Conservation (phyloP, 305 asterid species). For the Lippia alba region DNA sequence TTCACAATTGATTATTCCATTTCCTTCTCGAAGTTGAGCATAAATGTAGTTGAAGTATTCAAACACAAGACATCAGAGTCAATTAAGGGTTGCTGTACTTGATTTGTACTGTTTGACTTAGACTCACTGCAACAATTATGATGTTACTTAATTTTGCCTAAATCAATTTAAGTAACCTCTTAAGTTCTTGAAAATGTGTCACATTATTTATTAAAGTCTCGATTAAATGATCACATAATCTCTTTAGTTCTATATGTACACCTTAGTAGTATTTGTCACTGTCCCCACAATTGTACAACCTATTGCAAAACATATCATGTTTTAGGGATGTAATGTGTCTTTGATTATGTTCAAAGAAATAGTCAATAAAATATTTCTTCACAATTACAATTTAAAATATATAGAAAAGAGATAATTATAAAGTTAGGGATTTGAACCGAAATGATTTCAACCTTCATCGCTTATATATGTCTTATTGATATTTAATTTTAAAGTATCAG, state of each 20-base stretch:
- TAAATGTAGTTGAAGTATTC: constrained; percentile 16
- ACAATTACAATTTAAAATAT: too few species aligned
- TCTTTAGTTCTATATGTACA: not conserved
- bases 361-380: not conserved
- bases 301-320: constrained; percentile 2
- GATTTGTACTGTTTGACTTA: constrained; percentile 48
- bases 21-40: not conserved
- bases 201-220: not conserved
- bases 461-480: too few species aligned
- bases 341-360: not conserved
- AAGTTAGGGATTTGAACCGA: too few species aligned
- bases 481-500: too few species aligned
- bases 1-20: not conserved
- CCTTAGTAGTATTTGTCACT: constrained; percentile 13
- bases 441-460: too few species aligned
- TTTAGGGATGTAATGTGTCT: not conserved
- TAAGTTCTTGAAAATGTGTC: constrained; percentile 13
- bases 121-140: constrained; percentile 1
- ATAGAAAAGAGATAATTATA: too few species aligned
- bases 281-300: constrained; percentile 1
- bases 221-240: not conserved
- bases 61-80: constrained; percentile 26
- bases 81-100: constrained; percentile 47
- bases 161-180: constrained; percentile 14
- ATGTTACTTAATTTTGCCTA: too few species aligned